phyloP scores from a whole-genome alignment of 306 rosid species.

The Trifolium dubium region DNA sequence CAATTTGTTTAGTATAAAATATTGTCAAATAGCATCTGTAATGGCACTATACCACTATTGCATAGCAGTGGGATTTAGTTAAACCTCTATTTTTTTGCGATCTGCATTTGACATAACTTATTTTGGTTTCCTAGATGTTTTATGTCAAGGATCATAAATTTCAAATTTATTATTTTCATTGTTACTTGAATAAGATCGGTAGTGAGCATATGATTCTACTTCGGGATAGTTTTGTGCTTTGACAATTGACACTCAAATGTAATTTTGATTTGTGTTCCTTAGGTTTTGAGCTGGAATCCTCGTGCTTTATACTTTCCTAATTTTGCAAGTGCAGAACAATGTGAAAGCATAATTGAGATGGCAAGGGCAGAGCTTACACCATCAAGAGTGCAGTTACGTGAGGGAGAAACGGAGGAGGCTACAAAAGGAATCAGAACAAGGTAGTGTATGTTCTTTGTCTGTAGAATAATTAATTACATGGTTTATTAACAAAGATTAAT shows the following conservation, averaged over 20 bases:
- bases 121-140: constrained; percentile 32
- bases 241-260: constrained; percentile 28
- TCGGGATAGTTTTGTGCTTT: constrained; percentile 32
- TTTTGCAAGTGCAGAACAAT: constrained; percentile 82
- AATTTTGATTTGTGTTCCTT: constrained; percentile 33
- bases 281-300: constrained; percentile 93
- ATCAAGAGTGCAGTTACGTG: constrained; percentile 68
- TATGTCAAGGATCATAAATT: neutral
- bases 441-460: constrained; percentile 44
- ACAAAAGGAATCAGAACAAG: constrained; percentile 82
- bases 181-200: constrained; percentile 14
- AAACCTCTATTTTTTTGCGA: neutral
- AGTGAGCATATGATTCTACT: constrained; percentile 6
- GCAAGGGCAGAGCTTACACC: constrained; percentile 68
- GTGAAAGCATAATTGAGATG: constrained; percentile 58
- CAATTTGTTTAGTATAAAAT: neutral
- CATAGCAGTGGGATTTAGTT: neutral
- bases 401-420: constrained; percentile 69
- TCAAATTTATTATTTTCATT: constrained; percentile 6
- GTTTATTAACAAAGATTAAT: constrained; percentile 1
- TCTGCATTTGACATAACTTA: neutral
- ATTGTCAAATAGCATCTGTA: neutral
- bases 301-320: constrained; percentile 84
- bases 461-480: constrained; percentile 26
- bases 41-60: neutral